Conservation (phyloP, 2,329 filamentous ascomycete species). For the Phoma sp. region DNA sequence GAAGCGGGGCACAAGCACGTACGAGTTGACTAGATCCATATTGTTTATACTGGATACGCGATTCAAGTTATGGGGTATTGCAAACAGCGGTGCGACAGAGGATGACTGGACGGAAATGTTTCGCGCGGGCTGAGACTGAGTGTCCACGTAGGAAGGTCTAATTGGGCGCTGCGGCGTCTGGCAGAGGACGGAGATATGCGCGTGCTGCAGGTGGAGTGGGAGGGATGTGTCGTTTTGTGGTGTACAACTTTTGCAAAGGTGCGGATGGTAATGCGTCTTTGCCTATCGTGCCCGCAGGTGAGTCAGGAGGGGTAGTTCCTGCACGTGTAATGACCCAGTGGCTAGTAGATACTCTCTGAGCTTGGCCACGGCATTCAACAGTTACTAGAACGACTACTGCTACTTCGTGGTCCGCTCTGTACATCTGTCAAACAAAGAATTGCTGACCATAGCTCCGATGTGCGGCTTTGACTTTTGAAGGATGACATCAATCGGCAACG, state of each 20-base stretch:
- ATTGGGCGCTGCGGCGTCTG: conserved; percentile 28
- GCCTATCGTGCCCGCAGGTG: conserved; percentile 24
- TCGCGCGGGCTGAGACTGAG: conserved; percentile 26
- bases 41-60: conserved; percentile 35
- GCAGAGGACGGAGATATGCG: conserved; percentile 24
- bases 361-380: background rate
- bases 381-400: conserved; percentile 4
- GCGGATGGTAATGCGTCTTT: conserved; percentile 8
- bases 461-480: conserved; percentile 22
- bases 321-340: conserved; percentile 32
- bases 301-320: conserved; percentile 37
- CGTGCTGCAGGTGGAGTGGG: conserved; percentile 25
- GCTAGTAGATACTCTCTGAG: conserved; percentile 17
- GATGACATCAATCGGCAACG: conserved; percentile 18
- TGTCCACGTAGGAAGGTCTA: conserved; percentile 33
- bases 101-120: conserved; percentile 25
- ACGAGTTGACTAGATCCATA: conserved; percentile 53
- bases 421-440: conserved; percentile 5
- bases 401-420: background rate
- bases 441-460: conserved; percentile 14
- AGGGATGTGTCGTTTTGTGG: conserved; percentile 41
- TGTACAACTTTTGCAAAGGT: conserved; percentile 33
- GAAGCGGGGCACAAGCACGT: conserved; percentile 28
- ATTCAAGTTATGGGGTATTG: conserved; percentile 30
- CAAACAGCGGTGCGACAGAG: conserved; percentile 23